Percentiles rank a stretch among this genome's conserved stretches.
These are phyloP conservation scores for Cyberlindnera galapagoensis DNA, from an alignment of 805 yeast genomes.

Conservation along the genomic window DNA sequence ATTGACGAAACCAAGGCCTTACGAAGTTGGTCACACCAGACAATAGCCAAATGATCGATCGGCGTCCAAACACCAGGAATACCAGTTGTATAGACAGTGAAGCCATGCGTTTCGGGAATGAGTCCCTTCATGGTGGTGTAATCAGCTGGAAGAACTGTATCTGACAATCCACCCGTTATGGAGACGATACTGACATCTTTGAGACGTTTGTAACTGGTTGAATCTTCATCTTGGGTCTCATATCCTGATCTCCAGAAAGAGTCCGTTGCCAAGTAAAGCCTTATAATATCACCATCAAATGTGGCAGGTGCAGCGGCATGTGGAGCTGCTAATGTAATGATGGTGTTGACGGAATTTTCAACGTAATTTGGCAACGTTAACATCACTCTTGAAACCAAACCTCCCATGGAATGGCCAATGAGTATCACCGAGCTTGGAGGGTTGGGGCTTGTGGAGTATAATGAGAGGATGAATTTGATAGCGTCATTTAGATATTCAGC, in stretches of 20 bases:
- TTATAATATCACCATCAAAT: conserved; percentile 81
- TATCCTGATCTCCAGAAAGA: conserved; percentile 74
- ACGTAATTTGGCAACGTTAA: conserved; percentile 71
- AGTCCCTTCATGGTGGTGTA: conserved; percentile 70
- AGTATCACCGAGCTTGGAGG: conserved; percentile 68
- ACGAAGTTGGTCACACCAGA: conserved; percentile 92
- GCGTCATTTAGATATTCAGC: conserved; percentile 93
- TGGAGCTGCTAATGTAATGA: conserved; percentile 83
- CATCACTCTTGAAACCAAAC: conserved; percentile 84
- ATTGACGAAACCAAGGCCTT: conserved; percentile 52
- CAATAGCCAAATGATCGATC: conserved; percentile 89
- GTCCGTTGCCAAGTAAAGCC: conserved; percentile 67
- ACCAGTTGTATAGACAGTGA: conserved; percentile 77
- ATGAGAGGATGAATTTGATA: conserved; percentile 59
- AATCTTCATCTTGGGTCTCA: conserved; percentile 36
- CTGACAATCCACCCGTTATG: conserved; percentile 82
- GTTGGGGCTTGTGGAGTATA: conserved; percentile 40
- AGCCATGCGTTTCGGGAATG: conserved; percentile 70
- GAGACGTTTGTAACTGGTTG: conserved; percentile 41
- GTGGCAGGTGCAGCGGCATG: conserved; percentile 91
- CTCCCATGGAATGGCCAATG: conserved; percentile 96
- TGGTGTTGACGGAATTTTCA: conserved; percentile 70
- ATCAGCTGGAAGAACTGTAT: conserved; percentile 81
- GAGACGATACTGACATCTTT: conserved; percentile 66
- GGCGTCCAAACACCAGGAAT: conserved; percentile 92